A percentile compares a stretch with the other conserved stretches of the same genome.
Evolutionary conservation across 768 basidiomycete species (phyloP).

Genomic region (Lepiota brunneoincarnata): DNA sequence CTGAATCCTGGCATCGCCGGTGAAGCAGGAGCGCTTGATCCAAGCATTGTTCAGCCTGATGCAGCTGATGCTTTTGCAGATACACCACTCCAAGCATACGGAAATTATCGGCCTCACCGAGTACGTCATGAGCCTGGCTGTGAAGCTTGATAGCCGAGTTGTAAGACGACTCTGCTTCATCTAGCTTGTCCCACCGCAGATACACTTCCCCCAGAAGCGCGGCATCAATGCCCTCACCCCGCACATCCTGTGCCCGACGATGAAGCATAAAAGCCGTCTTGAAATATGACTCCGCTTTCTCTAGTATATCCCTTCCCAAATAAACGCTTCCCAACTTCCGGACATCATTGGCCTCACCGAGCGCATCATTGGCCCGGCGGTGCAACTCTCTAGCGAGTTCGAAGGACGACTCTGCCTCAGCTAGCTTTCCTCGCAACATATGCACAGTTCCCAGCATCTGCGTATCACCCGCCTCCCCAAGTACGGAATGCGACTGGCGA

Average conservation of each 20-base stretch:
- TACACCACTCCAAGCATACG: slow-evolving; percentile 14
- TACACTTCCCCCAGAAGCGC: slow-evolving; percentile 15
- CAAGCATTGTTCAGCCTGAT: slow-evolving; percentile 19
- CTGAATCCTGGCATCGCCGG: neutral
- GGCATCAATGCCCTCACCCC: slow-evolving; percentile 15
- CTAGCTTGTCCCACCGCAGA: slow-evolving; percentile 15
- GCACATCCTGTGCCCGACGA: neutral
- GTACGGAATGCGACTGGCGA: too few species aligned
- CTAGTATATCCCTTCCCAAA: too few species aligned
- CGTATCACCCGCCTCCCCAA: too few species aligned
- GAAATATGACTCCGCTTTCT: too few species aligned
- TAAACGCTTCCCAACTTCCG: too few species aligned
- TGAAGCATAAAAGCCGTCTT: too few species aligned
- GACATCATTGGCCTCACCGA: too few species aligned
- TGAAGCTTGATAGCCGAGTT: slow-evolving; percentile 16
- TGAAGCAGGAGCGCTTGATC: slow-evolving; percentile 16
- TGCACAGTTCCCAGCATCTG: too few species aligned
- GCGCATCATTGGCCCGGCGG: too few species aligned
- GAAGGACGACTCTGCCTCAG: too few species aligned
- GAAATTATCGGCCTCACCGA: slow-evolving; percentile 18
- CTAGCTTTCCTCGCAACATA: too few species aligned
- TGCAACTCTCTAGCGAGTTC: too few species aligned
- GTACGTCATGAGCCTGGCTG: slow-evolving; percentile 11
- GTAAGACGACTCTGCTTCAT: slow-evolving; percentile 17
- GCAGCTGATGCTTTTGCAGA: neutral